Evolutionary conservation across 192 early-diverging fungal species (phyloP), one percentile per base, ranked within the genome.

Genomic region (Backusella morwellensis): DNA sequence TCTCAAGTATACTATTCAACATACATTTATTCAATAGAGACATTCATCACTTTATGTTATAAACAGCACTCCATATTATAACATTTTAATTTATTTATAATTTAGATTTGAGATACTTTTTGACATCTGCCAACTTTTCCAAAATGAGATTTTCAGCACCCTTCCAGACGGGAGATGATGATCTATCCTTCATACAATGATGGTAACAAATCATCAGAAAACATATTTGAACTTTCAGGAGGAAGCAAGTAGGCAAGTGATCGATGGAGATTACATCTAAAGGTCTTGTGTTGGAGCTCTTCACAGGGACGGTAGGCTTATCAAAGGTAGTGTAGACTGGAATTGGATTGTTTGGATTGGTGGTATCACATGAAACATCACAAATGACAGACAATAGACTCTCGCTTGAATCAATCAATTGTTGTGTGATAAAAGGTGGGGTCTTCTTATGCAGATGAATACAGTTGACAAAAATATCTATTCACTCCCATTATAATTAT

Each of bases 321-420:
- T 97, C 94, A 85, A 99, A 99, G 35, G 96, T 97, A 21, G 96
- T 97, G 87, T 99, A 99, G 73, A 99, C 90, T 36, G 96, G 97
- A 75, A 99, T 93, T 41, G 96, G 96, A 84, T 99, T 99, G 85
- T 96, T 91, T 32, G 96, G 96, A 84, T 97, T 97, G 80, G 95
- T 97, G 15, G 95, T 94, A 83, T 99, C 97, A 82, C 96, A 99
- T 76, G 89, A 92, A 66, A 99, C 96, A 82, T 99, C 97, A 19
- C 93, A 92, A 42, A 99, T 89, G 35, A 97, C 93, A 32, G 90
- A 90, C 70, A 99, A 76, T 50, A 86, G 86, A 67, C 96, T 87
- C 34, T 88, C 83, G 21, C n/a, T 21, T 54, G 73, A 77, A 75
- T 93, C 90, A 68, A 95, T 82, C 89, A 91, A 89, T 70, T 92